Evolutionary conservation across 441 rosid species (phyloP).

Genomic region (Dalechampia spathulata): DNA sequence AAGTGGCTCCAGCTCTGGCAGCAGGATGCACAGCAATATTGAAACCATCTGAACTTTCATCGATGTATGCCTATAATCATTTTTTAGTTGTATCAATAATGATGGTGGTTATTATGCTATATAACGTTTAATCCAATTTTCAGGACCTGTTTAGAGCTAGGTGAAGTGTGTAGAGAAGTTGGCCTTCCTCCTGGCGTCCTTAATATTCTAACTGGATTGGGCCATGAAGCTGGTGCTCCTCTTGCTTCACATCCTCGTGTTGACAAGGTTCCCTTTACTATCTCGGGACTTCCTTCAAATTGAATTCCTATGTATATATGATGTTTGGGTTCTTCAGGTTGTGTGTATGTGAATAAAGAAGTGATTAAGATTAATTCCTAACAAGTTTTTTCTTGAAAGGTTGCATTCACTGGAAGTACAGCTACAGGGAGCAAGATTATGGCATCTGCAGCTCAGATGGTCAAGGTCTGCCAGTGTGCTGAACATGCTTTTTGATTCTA

Average conservation of each 20-base stretch:
- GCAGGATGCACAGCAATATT: slow-evolving; percentile 96
- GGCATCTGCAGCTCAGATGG: slow-evolving; percentile 78
- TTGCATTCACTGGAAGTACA: no score
- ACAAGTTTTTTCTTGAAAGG: no score
- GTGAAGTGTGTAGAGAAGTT: slow-evolving; percentile 52
- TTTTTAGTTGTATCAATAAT: slow-evolving; percentile 13
- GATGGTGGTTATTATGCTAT: no score
- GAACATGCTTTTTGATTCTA: slow-evolving; percentile 14
- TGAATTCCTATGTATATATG: slow-evolving; percentile 10
- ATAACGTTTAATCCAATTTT: no score
- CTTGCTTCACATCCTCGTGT: no score
- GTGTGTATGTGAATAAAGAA: no score
- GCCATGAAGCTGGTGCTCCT: no score
- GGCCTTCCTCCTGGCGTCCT: no score
- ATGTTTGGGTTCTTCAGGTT: neutral
- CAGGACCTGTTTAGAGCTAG: slow-evolving; percentile 99
- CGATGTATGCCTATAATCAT: slow-evolving; percentile 50
- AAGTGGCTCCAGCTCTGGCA: slow-evolving; percentile 98
- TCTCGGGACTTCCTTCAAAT: slow-evolving; percentile 14
- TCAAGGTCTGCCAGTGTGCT: slow-evolving; percentile 51
- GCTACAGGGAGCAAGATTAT: slow-evolving; percentile 81
- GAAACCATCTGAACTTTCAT: slow-evolving; percentile 90
- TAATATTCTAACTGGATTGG: no score
- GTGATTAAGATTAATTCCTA: no score
- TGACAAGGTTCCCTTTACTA: neutral